phyloP scores from a whole-genome alignment of 148 eudicot genomes.

The Rhododendron henanense region DNA sequence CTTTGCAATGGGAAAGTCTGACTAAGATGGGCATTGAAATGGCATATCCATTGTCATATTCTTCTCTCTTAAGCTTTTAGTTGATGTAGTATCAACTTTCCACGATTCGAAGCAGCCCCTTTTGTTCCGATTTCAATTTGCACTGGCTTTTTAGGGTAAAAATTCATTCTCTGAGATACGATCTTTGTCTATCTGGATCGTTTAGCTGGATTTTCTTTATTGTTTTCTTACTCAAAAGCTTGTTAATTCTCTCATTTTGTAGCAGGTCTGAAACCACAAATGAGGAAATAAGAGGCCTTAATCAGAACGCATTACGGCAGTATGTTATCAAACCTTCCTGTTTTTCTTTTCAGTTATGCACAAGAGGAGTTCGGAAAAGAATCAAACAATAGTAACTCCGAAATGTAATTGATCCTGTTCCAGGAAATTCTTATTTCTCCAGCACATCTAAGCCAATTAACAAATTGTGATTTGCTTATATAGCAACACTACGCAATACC shows the following conservation, averaged over 20 bases:
- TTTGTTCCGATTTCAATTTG: background rate
- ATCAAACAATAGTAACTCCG: background rate
- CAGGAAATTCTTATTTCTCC: background rate
- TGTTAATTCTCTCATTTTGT: background rate
- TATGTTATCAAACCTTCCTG: background rate
- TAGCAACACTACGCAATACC: background rate
- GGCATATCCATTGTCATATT: conserved; percentile 27
- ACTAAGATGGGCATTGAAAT: conserved; percentile 8
- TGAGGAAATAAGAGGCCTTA: background rate
- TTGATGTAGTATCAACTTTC: background rate
- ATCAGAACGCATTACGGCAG: background rate
- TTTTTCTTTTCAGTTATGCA: background rate
- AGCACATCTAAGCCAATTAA: background rate
- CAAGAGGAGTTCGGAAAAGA: background rate
- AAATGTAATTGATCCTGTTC: background rate
- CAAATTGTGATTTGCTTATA: background rate
- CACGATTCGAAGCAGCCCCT: background rate
- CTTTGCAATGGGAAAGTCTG: background rate
- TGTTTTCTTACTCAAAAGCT: background rate
- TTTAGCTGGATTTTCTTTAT: background rate
- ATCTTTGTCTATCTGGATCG: background rate
- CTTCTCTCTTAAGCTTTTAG: conserved; percentile 7
- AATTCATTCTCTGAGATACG: background rate
- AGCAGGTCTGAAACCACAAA: background rate
- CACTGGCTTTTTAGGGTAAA: background rate